These are phyloP conservation scores for Rubia tinctorum DNA, from an alignment of 305 asterid species.

Conservation along the genomic window DNA sequence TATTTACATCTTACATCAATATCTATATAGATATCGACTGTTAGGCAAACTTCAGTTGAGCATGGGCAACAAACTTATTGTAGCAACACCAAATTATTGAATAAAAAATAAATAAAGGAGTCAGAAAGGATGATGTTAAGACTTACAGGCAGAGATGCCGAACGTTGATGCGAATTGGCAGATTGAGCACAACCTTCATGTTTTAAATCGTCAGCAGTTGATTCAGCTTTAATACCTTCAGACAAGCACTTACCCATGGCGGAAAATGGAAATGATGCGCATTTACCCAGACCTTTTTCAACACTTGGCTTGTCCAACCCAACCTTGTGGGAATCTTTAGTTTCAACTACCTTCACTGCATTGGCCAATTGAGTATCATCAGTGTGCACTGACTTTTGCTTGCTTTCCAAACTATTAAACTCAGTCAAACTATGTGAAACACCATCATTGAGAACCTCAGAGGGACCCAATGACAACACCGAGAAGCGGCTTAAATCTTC, in stretches of 20 bases:
- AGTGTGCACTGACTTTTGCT: constrained; percentile 24
- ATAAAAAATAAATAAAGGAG: not conserved
- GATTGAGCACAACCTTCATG: constrained; percentile 27
- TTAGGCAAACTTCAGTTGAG: not conserved
- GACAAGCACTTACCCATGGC: constrained; percentile 22
- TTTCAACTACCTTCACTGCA: constrained; percentile 27
- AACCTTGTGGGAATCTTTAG: constrained; percentile 21
- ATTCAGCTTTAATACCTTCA: constrained; percentile 16
- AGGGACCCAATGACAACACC: constrained; percentile 35
- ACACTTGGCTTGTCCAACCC: constrained; percentile 25
- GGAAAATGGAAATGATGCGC: constrained; percentile 46
- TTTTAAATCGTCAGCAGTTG: constrained; percentile 24
- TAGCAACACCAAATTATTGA: not conserved
- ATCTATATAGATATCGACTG: not conserved
- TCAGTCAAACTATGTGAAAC: constrained; percentile 43
- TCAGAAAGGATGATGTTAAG: not conserved
- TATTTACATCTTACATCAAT: not conserved
- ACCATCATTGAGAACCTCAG: constrained; percentile 36
- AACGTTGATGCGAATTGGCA: constrained; percentile 32
- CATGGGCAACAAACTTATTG: not conserved
- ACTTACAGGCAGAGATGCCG: constrained; percentile 78
- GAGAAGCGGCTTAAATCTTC: constrained; percentile 36
- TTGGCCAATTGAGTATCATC: constrained; percentile 21
- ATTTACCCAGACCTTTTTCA: constrained; percentile 43
- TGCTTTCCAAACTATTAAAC: constrained; percentile 33